Evolutionary conservation across 805 yeast genomes (phyloP).

Genomic region (Saccharomycopsis selenospora): DNA sequence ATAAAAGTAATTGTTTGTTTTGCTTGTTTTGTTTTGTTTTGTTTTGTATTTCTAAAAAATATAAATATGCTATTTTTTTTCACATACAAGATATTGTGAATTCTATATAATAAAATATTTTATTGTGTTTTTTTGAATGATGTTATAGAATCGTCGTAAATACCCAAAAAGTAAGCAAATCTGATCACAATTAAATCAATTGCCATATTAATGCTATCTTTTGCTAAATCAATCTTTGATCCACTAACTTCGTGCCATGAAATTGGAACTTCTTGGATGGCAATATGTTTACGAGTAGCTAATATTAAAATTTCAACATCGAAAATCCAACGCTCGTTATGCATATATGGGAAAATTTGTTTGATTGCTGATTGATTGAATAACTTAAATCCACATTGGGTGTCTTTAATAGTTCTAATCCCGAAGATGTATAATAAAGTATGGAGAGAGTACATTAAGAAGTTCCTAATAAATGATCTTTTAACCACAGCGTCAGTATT

Average conservation of each 20-base stretch:
- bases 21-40: too few relatives aligned
- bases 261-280: constrained; percentile 72
- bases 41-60: too few relatives aligned
- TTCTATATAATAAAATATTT: too few relatives aligned
- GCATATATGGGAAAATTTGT: constrained; percentile 78
- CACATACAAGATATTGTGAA: too few relatives aligned
- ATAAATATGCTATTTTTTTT: too few relatives aligned
- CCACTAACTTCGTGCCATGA: constrained; percentile 98
- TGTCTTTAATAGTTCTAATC: constrained; percentile 76
- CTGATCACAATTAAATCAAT: constrained; percentile 86
- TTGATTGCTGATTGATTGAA: constrained; percentile 65
- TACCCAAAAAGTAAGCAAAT: constrained; percentile 77
- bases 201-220: constrained; percentile 90
- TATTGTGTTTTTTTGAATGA: background rate
- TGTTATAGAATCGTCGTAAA: constrained; percentile 44
- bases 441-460: constrained; percentile 89
- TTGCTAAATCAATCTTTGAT: constrained; percentile 84
- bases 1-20: too few relatives aligned
- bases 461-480: constrained; percentile 78
- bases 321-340: constrained; percentile 97
- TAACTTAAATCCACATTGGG: constrained; percentile 96
- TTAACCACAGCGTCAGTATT: constrained; percentile 95
- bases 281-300: constrained; percentile 63
- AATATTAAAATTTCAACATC: constrained; percentile 88
- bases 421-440: constrained; percentile 83